Evolutionary conservation across 2,329 filamentous ascomycete genomes (phyloP), one percentile per base, ranked within the genome.

Genomic region (Macrophomina pseudophaseolina): DNA sequence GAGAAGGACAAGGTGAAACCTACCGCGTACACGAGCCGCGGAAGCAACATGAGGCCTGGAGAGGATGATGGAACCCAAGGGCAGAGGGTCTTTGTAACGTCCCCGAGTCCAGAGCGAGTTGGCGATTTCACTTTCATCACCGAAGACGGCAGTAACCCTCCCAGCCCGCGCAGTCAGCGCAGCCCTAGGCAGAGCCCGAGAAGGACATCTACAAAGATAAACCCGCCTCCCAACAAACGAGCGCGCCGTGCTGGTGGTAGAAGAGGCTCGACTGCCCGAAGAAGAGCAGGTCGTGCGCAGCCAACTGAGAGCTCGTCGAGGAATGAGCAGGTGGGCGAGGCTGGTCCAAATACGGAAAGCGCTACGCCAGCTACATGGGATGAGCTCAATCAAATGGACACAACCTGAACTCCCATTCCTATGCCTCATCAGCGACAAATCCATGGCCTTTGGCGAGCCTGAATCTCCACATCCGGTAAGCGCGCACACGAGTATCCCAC

Each of bases 101-200:
- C 58, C 4, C 28, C 42, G 5, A 62, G 42, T 18, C 58, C 58
- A 1, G 30, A 33, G n/a, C 58, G 44, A 7, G 32, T 12, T n/a
- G 58, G 58, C 12, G 42, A 62, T 18, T 62, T 35, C n/a, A 62
- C 58, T 42, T 62, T 62, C 58, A 62, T 62, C n/a, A 62, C 58
- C n/a, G 58, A 62, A 62, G 58, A 62, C 38, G 58, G 58, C 9
- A 62, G 58, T 30, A 44, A 62, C 2, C 58, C 58, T 14, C 58
- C 58, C 11, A 62, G 56, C 56, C 52, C 52, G 16, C 30, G n/a
- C 9, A 54, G 53, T 58, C 32, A 32, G 5, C 30, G n/a, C 14
- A 54, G 53, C 35, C 58, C 58, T 8, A 40, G 48, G 18, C 58
- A 42, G 32, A 53, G 49, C 46, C 46, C 46, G 12, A 53, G n/a